phyloP scores from a whole-genome alignment of 2,329 filamentous ascomycete genomes.

The Fusarium algeriense region DNA sequence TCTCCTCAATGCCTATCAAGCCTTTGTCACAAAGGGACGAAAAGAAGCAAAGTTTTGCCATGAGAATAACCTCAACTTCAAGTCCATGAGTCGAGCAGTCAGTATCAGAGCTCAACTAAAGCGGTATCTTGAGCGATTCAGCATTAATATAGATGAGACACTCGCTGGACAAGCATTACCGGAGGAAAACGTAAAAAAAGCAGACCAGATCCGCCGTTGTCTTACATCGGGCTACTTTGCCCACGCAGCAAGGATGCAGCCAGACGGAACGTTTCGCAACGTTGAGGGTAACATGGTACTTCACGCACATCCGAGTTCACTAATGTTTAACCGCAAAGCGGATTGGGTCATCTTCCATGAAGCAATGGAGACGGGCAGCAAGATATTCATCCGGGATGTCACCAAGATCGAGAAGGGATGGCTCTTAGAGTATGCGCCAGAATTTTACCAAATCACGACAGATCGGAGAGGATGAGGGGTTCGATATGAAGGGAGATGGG shows the following conservation, averaged over 20 bases:
- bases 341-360: slow-evolving; percentile 98
- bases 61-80: slow-evolving; percentile 88
- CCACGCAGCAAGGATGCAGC: slow-evolving; percentile 92
- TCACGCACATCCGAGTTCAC: slow-evolving; percentile 88
- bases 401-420: slow-evolving; percentile 96
- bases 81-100: slow-evolving; percentile 82
- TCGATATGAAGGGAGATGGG: slow-evolving; percentile 19
- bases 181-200: slow-evolving; percentile 55
- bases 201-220: slow-evolving; percentile 84
- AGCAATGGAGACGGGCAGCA: slow-evolving; percentile 87
- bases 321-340: slow-evolving; percentile 96
- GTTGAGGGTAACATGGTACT: slow-evolving; percentile 83
- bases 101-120: slow-evolving; percentile 89
- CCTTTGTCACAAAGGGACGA: slow-evolving; percentile 84
- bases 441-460: slow-evolving; percentile 77
- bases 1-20: slow-evolving; percentile 91
- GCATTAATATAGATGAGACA: slow-evolving; percentile 75
- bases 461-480: slow-evolving; percentile 43
- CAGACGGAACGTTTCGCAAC: slow-evolving; percentile 89
- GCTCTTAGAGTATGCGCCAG: slow-evolving; percentile 88
- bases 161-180: slow-evolving; percentile 55
- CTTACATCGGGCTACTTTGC: slow-evolving; percentile 92
- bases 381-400: slow-evolving; percentile 90
- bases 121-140: slow-evolving; percentile 88
- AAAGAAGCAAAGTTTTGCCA: slow-evolving; percentile 90